phyloP scores from a whole-genome alignment of 2,329 filamentous ascomycete species.

The Xylariaceae sp. region DNA sequence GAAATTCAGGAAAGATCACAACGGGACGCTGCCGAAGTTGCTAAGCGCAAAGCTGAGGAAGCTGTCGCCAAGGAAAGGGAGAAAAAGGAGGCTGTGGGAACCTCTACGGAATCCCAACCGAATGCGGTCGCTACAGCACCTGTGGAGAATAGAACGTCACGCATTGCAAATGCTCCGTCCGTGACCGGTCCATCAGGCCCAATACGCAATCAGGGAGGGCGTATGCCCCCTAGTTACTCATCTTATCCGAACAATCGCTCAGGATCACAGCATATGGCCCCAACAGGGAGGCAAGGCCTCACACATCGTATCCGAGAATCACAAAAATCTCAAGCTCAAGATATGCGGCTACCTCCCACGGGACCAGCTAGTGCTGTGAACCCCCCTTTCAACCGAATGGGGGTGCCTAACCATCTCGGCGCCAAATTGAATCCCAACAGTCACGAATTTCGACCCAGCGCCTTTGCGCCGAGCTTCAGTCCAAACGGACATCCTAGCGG shows the following conservation, averaged over 20 bases:
- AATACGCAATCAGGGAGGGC: slow-evolving; percentile 36
- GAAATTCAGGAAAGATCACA: slow-evolving; percentile 87
- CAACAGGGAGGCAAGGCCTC: slow-evolving; percentile 40
- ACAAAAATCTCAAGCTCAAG: slow-evolving; percentile 45
- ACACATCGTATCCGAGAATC: slow-evolving; percentile 49
- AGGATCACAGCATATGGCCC: slow-evolving; percentile 38
- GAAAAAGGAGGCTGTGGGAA: slow-evolving; percentile 42
- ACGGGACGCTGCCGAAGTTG: slow-evolving; percentile 63
- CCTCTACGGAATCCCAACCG: slow-evolving; percentile 41
- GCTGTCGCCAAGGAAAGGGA: slow-evolving; percentile 48
- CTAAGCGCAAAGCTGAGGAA: slow-evolving; percentile 40
- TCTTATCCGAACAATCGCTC: slow-evolving; percentile 45
- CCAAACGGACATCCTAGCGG: slow-evolving; percentile 61
- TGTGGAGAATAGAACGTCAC: slow-evolving; percentile 26
- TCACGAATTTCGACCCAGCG: slow-evolving; percentile 79
- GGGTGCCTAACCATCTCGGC: slow-evolving; percentile 45
- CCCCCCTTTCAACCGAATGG: slow-evolving; percentile 48
- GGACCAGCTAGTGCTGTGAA: slow-evolving; percentile 60
- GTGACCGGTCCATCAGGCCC: slow-evolving; percentile 17
- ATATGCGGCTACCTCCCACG: slow-evolving; percentile 66
- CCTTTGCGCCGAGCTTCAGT: slow-evolving; percentile 74
- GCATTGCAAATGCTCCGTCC: slow-evolving; percentile 29
- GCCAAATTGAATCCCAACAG: slow-evolving; percentile 60
- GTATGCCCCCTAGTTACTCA: slow-evolving; percentile 45
- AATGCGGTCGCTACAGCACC: slow-evolving; percentile 24